phyloP scores from a whole-genome alignment of 2,329 filamentous ascomycete species.

The Teratosphaeria gauchensis region DNA sequence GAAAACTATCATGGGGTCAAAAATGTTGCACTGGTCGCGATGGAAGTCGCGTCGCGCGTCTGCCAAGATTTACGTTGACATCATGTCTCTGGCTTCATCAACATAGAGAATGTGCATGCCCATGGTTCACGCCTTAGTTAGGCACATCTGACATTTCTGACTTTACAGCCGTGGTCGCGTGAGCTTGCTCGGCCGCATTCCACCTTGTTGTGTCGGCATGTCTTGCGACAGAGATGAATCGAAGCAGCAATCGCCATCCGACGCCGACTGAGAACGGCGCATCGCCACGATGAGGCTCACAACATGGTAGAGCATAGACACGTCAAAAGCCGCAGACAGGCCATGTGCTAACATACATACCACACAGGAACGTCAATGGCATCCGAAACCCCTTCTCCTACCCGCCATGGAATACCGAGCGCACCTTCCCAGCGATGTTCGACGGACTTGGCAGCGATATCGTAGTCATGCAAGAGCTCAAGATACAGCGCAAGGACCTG shows the following conservation, averaged over 20 bases:
- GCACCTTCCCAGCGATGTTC: constrained; percentile 65
- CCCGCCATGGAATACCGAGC: constrained; percentile 40
- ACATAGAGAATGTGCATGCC: not conserved
- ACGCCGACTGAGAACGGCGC: not conserved
- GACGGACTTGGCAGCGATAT: constrained; percentile 87
- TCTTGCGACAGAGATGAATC: not conserved
- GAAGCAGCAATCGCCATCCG: not conserved
- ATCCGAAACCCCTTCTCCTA: constrained; percentile 46
- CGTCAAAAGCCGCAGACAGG: not conserved
- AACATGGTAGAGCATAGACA: constrained; percentile 21
- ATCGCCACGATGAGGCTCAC: constrained; percentile 27
- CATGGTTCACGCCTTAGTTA: too few relatives aligned
- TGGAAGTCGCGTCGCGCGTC: not conserved
- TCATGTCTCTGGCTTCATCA: not conserved
- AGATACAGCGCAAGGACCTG: constrained; percentile 89
- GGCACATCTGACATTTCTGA: too few relatives aligned
- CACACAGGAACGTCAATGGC: constrained; percentile 43
- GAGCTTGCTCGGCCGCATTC: too few relatives aligned
- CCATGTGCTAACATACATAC: constrained; percentile 2
- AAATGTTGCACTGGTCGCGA: not conserved
- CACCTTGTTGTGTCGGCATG: not conserved
- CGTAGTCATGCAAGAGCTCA: constrained; percentile 88
- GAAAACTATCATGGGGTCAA: too few relatives aligned
- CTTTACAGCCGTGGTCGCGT: too few relatives aligned
- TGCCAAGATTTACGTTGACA: not conserved